phyloP scores from a whole-genome alignment of 495 filamentous ascomycete species.

The Hyaloscypha hepaticicola region DNA sequence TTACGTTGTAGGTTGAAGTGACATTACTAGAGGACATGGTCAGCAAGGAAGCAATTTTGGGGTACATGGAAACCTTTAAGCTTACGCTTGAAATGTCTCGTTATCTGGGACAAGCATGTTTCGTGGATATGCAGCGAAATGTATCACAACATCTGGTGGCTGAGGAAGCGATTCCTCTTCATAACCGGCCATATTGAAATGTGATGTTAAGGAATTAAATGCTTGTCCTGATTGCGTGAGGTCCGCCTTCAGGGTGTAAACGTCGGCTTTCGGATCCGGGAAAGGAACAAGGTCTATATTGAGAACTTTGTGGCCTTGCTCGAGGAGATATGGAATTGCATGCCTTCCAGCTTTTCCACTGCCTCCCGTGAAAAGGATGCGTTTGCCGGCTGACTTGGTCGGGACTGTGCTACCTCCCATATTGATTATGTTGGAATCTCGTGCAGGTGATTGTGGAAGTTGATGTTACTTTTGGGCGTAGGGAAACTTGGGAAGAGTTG shows the following conservation, averaged over 20 bases:
- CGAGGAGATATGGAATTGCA: conserved; percentile 53
- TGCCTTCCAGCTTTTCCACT: conserved; percentile 60
- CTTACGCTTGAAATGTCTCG: conserved; percentile 56
- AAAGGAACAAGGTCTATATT: conserved; percentile 57
- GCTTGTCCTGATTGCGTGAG: conserved; percentile 59
- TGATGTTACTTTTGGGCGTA: not conserved
- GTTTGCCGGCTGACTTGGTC: conserved; percentile 2
- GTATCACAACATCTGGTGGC: conserved; percentile 58
- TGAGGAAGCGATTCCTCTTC: conserved; percentile 37
- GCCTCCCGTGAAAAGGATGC: conserved; percentile 36
- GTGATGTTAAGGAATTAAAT: conserved; percentile 55
- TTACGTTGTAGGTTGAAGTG: conserved; percentile 53
- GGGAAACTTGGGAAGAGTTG: not conserved
- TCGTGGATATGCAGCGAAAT: conserved; percentile 59
- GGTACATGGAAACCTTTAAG: conserved; percentile 31
- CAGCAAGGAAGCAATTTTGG: no score
- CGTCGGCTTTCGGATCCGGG: conserved; percentile 39
- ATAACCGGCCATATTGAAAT: conserved; percentile 54
- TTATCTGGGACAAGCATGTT: conserved; percentile 58
- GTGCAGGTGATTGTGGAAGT: no score
- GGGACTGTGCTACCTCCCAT: conserved; percentile 2
- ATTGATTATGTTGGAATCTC: not conserved
- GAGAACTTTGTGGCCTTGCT: conserved; percentile 53
- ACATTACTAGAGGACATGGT: not conserved
- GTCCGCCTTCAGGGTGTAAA: conserved; percentile 58